Evolutionary conservation across 768 basidiomycete genomes (phyloP).

Genomic region (Hydnum rufescens): DNA sequence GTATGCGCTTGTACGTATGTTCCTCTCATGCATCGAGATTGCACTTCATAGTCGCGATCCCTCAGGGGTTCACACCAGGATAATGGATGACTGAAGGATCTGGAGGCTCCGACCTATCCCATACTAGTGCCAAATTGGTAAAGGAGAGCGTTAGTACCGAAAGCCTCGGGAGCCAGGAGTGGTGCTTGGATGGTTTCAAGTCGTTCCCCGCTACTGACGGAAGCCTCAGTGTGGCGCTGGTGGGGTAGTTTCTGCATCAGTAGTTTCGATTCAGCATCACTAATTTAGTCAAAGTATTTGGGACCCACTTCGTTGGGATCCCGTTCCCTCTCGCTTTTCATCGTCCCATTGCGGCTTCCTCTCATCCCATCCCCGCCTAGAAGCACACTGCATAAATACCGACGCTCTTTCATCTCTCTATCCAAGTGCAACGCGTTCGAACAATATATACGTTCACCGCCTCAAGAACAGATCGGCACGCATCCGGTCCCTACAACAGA

Average conservation of each 20-base stretch:
- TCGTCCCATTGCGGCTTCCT: constrained; percentile 33
- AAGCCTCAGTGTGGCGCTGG: constrained; percentile 49
- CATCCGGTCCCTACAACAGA: constrained; percentile 58
- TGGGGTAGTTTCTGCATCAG: constrained; percentile 17
- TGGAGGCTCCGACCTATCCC: constrained; percentile 13
- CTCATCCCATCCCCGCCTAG: constrained; percentile 11
- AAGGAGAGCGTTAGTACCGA: constrained; percentile 12
- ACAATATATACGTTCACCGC: constrained; percentile 51
- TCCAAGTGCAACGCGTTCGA: background rate
- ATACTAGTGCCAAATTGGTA: no score
- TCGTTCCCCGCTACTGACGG: constrained; percentile 76
- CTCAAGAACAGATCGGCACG: constrained; percentile 63
- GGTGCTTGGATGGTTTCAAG: constrained; percentile 45
- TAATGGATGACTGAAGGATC: constrained; percentile 63
- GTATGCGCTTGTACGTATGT: background rate
- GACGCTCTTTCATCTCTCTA: background rate
- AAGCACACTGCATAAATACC: background rate
- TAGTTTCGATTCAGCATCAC: constrained; percentile 13
- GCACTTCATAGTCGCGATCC: constrained; percentile 34
- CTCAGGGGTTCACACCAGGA: constrained; percentile 44
- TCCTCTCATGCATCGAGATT: background rate
- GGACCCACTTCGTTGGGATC: constrained; percentile 25
- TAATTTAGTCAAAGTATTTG: constrained; percentile 3
- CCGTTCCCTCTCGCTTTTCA: constrained; percentile 50
- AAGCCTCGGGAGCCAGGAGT: background rate